Evolutionary conservation across 139 green algal species (phyloP).

Genomic region (Cymbomonas tetramitiformis): DNA sequence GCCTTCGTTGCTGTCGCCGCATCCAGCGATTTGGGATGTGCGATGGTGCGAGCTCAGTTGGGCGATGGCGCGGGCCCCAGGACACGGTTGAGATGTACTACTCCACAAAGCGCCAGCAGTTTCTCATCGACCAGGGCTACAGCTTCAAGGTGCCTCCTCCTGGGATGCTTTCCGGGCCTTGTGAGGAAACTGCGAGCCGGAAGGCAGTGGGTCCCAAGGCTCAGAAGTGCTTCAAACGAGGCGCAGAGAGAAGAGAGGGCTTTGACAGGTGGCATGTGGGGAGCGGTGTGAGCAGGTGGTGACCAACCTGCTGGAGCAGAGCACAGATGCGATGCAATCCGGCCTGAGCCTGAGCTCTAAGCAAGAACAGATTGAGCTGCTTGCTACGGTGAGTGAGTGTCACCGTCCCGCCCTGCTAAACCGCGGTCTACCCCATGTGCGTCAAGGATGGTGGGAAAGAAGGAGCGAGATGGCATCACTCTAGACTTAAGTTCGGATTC

Average conservation of each 20-base stretch:
- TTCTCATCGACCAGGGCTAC: constrained; percentile 97
- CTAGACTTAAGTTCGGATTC: no score
- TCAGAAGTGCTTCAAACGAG: neutral
- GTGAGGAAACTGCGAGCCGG: no score
- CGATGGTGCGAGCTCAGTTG: no score
- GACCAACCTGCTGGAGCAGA: constrained; percentile 28
- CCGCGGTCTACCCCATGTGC: neutral
- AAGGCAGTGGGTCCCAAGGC: no score
- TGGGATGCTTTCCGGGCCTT: neutral
- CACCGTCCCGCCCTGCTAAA: neutral
- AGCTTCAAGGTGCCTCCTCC: constrained; percentile 68
- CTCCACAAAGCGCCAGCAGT: constrained; percentile 90
- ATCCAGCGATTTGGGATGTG: no score
- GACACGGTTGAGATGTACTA: constrained; percentile 97
- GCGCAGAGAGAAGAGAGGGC: neutral
- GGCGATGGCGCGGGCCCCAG: no score
- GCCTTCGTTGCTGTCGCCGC: no score
- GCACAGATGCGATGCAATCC: no score
- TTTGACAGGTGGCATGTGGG: constrained; percentile 10
- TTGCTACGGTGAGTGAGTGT: constrained; percentile 28
- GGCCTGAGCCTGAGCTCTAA: no score
- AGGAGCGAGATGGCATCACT: no score
- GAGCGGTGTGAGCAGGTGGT: constrained; percentile 22
- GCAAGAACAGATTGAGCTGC: constrained; percentile 65
- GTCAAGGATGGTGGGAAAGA: no score